phyloP scores from a whole-genome alignment of 257 asterid species.

The Marsdenia floribunda region DNA sequence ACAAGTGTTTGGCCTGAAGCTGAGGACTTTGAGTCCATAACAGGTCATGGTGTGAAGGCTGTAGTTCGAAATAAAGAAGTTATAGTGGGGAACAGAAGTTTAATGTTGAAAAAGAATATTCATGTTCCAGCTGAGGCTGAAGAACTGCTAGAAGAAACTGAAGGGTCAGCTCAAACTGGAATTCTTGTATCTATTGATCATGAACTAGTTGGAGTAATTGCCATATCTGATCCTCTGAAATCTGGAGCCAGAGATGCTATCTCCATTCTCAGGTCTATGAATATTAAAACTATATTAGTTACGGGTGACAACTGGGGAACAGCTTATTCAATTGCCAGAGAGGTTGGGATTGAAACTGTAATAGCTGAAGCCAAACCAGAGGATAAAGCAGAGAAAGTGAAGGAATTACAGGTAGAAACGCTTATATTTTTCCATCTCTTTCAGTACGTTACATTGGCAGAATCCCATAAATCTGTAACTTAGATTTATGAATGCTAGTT shows the following conservation, averaged over 20 bases:
- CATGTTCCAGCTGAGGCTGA: conserved; percentile 52
- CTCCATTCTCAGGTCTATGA: conserved; percentile 63
- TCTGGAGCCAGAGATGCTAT: conserved; percentile 65
- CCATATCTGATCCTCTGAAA: conserved; percentile 70
- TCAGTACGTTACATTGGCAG: not conserved
- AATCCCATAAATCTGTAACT: not conserved
- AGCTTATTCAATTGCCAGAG: conserved; percentile 66
- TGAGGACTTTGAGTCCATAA: conserved; percentile 51
- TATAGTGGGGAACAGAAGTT: conserved; percentile 66
- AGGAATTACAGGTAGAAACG: conserved; percentile 60
- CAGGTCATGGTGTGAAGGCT: conserved; percentile 89
- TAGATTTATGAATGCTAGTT: not conserved
- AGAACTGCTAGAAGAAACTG: conserved; percentile 52
- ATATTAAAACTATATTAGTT: conserved; percentile 45
- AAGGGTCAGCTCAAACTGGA: conserved; percentile 64
- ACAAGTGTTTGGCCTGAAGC: conserved; percentile 51
- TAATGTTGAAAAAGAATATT: conserved; percentile 45
- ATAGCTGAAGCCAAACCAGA: conserved; percentile 77
- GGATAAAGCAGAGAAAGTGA: conserved; percentile 68
- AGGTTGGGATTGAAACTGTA: conserved; percentile 58
- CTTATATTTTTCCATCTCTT: not conserved
- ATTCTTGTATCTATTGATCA: conserved; percentile 58
- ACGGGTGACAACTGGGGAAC: conserved; percentile 93
- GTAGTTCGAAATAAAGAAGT: conserved; percentile 57
- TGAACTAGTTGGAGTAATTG: conserved; percentile 54